A percentile compares a stretch with the other conserved stretches of the same genome.
These are phyloP conservation scores for Gossypium arboreum DNA, from an alignment of 345 rosid species.

Conservation along the genomic window DNA sequence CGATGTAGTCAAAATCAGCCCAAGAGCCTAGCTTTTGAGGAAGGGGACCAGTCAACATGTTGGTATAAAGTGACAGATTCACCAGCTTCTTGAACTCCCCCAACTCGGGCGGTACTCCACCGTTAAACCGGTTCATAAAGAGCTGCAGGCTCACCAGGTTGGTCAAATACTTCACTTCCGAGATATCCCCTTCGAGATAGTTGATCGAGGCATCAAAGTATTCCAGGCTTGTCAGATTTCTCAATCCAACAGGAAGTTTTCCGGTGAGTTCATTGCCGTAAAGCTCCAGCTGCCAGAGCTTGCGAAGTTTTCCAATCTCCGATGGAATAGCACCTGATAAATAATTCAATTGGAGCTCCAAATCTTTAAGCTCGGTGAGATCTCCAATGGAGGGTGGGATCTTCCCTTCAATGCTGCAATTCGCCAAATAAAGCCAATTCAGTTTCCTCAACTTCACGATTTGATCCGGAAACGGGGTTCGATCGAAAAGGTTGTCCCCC, in stretches of 20 bases:
- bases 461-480: conserved; percentile 43
- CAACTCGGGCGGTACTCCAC: conserved; percentile 68
- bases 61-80: conserved; percentile 65
- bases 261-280: conserved; percentile 59
- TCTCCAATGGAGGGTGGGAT: conserved; percentile 62
- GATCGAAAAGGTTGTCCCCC: conserved; percentile 60
- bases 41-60: conserved; percentile 61
- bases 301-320: conserved; percentile 50
- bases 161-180: conserved; percentile 49
- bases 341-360: conserved; percentile 52
- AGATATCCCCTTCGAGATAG: conserved; percentile 50
- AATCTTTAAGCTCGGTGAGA: conserved; percentile 45
- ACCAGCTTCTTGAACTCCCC: conserved; percentile 61
- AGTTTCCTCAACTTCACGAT: conserved; percentile 46
- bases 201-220: conserved; percentile 62
- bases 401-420: conserved; percentile 53
- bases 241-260: conserved; percentile 57
- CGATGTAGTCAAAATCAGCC: conserved; percentile 66
- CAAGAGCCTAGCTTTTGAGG: conserved; percentile 71
- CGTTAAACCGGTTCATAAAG: conserved; percentile 47
- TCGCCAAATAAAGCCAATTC: conserved; percentile 58
- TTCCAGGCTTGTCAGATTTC: conserved; percentile 59
- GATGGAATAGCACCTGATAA: conserved; percentile 58
- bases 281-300: conserved; percentile 69
- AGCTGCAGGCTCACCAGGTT: conserved; percentile 64